phyloP scores from a whole-genome alignment of 768 basidiomycete species.

The Candolleomyces aberdarensis region DNA sequence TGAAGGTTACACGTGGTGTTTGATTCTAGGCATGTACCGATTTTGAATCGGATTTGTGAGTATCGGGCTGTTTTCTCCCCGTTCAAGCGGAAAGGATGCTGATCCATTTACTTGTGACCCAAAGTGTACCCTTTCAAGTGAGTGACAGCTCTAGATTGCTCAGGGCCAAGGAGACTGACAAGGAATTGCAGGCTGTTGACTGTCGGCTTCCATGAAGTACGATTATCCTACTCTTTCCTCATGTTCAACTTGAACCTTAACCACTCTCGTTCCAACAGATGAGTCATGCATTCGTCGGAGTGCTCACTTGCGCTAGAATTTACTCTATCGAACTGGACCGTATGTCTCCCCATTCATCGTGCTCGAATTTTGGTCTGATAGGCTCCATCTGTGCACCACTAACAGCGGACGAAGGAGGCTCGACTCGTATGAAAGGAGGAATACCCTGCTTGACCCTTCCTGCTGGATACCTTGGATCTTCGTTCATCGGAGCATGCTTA shows the following conservation, averaged over 20 bases:
- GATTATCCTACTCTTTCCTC: slow-evolving; percentile 6
- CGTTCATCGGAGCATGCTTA: slow-evolving; percentile 81
- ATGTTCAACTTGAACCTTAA: not conserved
- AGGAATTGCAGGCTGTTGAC: slow-evolving; percentile 58
- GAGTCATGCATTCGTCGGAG: slow-evolving; percentile 80
- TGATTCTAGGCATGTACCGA: slow-evolving; percentile 67
- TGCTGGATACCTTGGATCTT: slow-evolving; percentile 79
- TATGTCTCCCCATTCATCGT: slow-evolving; percentile 35
- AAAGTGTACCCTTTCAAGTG: slow-evolving; percentile 92
- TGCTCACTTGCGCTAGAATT: slow-evolving; percentile 83
- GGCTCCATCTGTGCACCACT: too few species aligned
- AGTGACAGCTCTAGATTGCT: not conserved
- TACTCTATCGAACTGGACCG: slow-evolving; percentile 87
- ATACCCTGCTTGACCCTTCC: slow-evolving; percentile 79
- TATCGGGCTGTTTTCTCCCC: slow-evolving; percentile 12
- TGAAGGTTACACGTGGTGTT: not conserved
- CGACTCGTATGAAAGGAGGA: slow-evolving; percentile 85
- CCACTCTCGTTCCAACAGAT: slow-evolving; percentile 45
- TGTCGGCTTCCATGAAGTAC: slow-evolving; percentile 86
- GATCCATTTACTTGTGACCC: not conserved
- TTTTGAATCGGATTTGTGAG: slow-evolving; percentile 71
- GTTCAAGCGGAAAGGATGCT: not conserved
- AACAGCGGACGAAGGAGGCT: slow-evolving; percentile 83
- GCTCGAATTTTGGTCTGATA: not conserved
- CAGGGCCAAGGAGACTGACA: not conserved